Base-by-base conservation (phyloP, 352 stramenopile species). In the Pythium aphanidermatum region DNA sequence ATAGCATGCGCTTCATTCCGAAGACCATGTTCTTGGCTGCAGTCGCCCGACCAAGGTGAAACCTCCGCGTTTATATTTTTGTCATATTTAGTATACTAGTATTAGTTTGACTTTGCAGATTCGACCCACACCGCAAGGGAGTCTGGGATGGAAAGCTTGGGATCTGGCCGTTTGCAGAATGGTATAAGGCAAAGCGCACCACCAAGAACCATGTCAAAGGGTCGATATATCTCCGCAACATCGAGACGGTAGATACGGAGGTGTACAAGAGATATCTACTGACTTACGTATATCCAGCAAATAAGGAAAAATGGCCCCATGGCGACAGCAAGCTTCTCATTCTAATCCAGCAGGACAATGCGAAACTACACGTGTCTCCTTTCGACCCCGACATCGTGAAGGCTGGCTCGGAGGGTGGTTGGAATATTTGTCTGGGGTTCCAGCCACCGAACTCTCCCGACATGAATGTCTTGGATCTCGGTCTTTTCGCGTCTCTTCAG, bases 331-430 rank as follows among this genome's bases (percentile, higher is more conserved):
- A 19, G 16, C 32, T 36, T 13, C 32, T 28, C 4, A 70, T 60
- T 8, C 44, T 32, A 13, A 55, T 67, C 11, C 59, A 69, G 24
- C 49, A 67, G 33, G 55, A 73, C 27, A 70, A 73, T n/a, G 48
- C 51, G 1, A 50, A 27, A 1, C 47, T 51, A 1, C 55, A 69
- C 36, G 2, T 58, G 17, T 12, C 31, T 5, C 23, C 38, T 11
- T 8, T 39, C n/a, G 63, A 69, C 20, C 23, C 35, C 12, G 62
- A 58, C 19, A 37, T 68, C 3, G 5, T 62, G 1, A 35, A 24
- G 1, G 60, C 42, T 26, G 55, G 47, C 5, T 28, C 9, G 0
- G 9, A 7, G 5, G 32, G 36, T 12, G 51, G 51, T 1, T 68
- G 63, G 46, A 37, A 57, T n/a, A 64, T 74, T 17, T 39, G 36